Percentiles rank a stretch among this genome's conserved stretches.
These are phyloP conservation scores for Plasmodium chabaudi DNA, from an alignment of 169 alveolate species.

Conservation along the genomic window DNA sequence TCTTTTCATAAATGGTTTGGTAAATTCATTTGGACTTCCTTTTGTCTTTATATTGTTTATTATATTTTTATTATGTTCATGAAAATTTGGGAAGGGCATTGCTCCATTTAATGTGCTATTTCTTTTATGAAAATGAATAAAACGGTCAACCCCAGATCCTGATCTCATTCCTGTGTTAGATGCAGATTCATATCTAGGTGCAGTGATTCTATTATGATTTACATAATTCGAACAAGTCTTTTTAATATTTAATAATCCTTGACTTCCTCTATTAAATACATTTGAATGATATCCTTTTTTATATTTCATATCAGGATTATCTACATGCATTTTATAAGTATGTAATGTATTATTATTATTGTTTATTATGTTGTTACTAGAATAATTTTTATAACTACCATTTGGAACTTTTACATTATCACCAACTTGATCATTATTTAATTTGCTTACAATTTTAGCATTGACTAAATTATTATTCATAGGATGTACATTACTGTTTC, in stretches of 20 bases:
- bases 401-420: not conserved
- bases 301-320: not conserved
- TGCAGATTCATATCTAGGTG: too few species aligned
- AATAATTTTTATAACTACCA: not conserved
- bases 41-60: not conserved
- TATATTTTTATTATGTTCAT: conserved; percentile 22
- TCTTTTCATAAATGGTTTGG: too few species aligned
- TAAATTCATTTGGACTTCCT: too few species aligned
- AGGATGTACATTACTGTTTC: not conserved
- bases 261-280: conserved; percentile 5
- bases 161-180: too few species aligned
- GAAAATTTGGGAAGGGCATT: conserved; percentile 13
- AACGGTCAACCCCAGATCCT: not conserved
- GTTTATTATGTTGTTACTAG: not conserved
- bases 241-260: not conserved
- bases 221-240: conserved; percentile 26
- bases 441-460: not conserved
- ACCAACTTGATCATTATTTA: not conserved
- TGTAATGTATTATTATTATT: conserved; percentile 24
- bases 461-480: not conserved
- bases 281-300: conserved; percentile 5
- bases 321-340: conserved; percentile 32
- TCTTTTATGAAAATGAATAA: conserved; percentile 51
- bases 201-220: not conserved
- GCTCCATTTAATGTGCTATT: conserved; percentile 27